Conservation (phyloP, 495 filamentous ascomycete species). For the Aspergillus sparsus region DNA sequence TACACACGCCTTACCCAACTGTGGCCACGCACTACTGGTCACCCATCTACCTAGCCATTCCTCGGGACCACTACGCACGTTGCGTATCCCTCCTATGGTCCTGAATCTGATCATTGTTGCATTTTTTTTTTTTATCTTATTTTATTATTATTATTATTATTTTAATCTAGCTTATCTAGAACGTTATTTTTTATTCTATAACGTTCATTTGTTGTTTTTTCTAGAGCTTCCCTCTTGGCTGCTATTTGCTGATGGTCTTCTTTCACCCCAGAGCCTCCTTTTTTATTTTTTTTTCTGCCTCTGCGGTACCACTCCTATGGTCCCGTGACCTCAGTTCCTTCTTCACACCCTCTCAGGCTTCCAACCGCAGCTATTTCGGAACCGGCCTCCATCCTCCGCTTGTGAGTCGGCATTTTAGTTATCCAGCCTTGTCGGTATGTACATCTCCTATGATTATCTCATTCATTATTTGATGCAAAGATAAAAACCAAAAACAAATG, state of each 20-base stretch:
- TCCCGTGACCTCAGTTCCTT: slow-evolving; percentile 40
- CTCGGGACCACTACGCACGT: slow-evolving; percentile 27
- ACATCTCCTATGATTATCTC: slow-evolving; percentile 24
- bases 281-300: slow-evolving; percentile 28
- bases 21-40: slow-evolving; percentile 44
- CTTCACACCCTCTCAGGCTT: slow-evolving; percentile 35
- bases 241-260: slow-evolving; percentile 27
- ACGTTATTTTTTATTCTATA: slow-evolving; percentile 25
- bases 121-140: slow-evolving; percentile 28
- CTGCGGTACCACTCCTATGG: slow-evolving; percentile 23
- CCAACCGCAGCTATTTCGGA: slow-evolving; percentile 44
- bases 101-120: slow-evolving; percentile 20
- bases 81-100: slow-evolving; percentile 14
- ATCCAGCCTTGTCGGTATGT: slow-evolving; percentile 55
- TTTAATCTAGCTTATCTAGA: slow-evolving; percentile 24
- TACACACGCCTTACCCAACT: slow-evolving; percentile 25
- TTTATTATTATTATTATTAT: slow-evolving; percentile 18
- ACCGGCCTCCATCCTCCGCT: slow-evolving; percentile 45
- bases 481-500: slow-evolving; percentile 14
- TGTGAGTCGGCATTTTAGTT: slow-evolving; percentile 50
- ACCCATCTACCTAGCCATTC: slow-evolving; percentile 24
- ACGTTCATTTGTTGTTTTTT: slow-evolving; percentile 5
- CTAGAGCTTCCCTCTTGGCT: slow-evolving; percentile 16
- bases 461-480: slow-evolving; percentile 7
- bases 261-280: slow-evolving; percentile 14